phyloP scores from a whole-genome alignment of 345 rosid genomes.

The Sapria himalayana region DNA sequence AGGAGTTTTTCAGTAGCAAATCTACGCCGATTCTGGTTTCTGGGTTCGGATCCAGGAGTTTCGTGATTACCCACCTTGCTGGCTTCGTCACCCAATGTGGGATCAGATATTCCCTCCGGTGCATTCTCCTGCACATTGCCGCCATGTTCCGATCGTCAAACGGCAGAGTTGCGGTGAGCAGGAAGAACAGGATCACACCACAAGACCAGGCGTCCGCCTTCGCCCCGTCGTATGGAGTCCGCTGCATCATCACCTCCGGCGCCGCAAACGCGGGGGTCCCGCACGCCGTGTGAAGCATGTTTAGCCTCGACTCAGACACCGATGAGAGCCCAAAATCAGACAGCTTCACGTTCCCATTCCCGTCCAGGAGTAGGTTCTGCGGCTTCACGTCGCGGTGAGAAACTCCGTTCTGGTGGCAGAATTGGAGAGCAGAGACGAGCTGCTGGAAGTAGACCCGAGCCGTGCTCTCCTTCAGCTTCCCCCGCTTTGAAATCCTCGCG shows the following conservation, averaged over 20 bases:
- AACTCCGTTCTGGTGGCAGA: conserved; percentile 69
- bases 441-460: conserved; percentile 61
- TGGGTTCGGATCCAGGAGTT: conserved; percentile 71
- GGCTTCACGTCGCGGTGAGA: conserved; percentile 86
- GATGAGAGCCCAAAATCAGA: conserved; percentile 73
- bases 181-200: conserved; percentile 48
- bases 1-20: conserved; percentile 19
- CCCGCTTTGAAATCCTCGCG: conserved; percentile 18
- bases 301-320: conserved; percentile 13
- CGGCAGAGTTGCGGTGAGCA: conserved; percentile 40
- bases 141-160: conserved; percentile 37
- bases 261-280: conserved; percentile 33
- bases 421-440: conserved; percentile 48
- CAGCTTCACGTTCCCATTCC: conserved; percentile 37
- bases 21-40: conserved; percentile 39
- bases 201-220: conserved; percentile 79
- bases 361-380: conserved; percentile 60
- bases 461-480: conserved; percentile 25
- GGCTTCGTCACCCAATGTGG: conserved; percentile 33
- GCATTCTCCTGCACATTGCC: conserved; percentile 34
- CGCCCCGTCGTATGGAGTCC: conserved; percentile 47
- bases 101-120: conserved; percentile 29
- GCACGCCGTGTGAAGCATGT: conserved; percentile 45
- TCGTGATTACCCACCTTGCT: conserved; percentile 26
- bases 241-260: conserved; percentile 39